Base-by-base conservation (phyloP, 331 rosid species). In the Acacia concinna region DNA sequence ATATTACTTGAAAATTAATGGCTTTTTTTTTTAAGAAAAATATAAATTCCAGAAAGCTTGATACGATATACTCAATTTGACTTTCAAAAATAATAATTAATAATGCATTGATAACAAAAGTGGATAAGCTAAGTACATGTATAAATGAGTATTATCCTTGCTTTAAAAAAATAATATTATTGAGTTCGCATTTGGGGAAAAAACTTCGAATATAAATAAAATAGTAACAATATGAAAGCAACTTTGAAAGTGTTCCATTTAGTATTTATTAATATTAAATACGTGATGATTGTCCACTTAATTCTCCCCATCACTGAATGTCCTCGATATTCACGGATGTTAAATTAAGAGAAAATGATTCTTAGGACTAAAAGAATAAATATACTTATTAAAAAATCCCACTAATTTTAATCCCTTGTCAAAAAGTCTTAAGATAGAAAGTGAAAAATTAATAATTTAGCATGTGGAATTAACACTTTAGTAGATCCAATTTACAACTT, bases 241-340 rank as follows among this genome's bases (percentile, higher is more conserved):
- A 67, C 72, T 21, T 37, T 11, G 49, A 67, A 67, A 67, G 31
- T 9, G 20, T 38, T 67, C 72, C 71, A 65, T 65, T 64, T 65
- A 35, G 46, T 10, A 3, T 8, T 56, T 56, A 23, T 18, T 54
- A 56, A 56, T 56, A 56, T 32, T 34, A 34, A 65, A 65, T 65
- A 65, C 0, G 46, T 65, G 46, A 34, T 34, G 71, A 34, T 1
- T 34, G 15, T 35, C 71, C 71, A 65, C 71, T 65, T 31, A 62
- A 62, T 30, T 62, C 68, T 30, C 25, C 31, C 1, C 2, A 34
- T 7, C 15, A 63, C 25, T 31, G 68, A 63, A 63, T 32, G 11
- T 18, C 21, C 18, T 32, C n/a, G 27, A 64, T 2, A 8, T 64
- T 17, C 6, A 65, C 2, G 11, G 35, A 32, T 64, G 40, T 31